phyloP scores from a whole-genome alignment of 2,329 filamentous ascomycete species.

The Apiospora pterosperma region DNA sequence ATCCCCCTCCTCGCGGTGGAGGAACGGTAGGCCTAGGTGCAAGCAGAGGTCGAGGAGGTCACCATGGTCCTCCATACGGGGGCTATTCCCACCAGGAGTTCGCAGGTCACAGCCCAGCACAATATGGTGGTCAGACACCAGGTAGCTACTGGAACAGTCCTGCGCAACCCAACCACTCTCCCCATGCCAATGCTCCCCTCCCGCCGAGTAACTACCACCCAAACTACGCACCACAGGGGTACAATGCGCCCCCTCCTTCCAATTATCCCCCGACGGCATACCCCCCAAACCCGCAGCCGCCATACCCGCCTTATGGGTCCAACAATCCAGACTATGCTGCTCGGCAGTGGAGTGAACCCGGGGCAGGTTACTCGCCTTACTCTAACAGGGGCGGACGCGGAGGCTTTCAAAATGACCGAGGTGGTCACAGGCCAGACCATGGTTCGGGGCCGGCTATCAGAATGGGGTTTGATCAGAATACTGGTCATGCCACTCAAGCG shows the following conservation, averaged over 20 bases:
- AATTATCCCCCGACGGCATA: conserved; percentile 38
- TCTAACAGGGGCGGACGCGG: conserved; percentile 37
- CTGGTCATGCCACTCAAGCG: conserved; percentile 26
- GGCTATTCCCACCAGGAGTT: conserved; percentile 25
- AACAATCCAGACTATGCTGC: conserved; percentile 34
- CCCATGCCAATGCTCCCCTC: conserved; percentile 36
- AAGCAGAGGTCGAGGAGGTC: conserved; percentile 12
- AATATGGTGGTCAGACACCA: conserved; percentile 23
- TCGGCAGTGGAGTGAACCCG: conserved; percentile 40
- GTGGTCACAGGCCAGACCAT: conserved; percentile 30
- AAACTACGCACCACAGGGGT: conserved; percentile 55
- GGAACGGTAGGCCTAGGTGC: conserved; percentile 14
- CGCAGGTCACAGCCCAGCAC: conserved; percentile 11
- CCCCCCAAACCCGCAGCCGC: conserved; percentile 19
- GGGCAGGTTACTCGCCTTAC: conserved; percentile 25
- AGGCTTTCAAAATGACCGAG: conserved; percentile 42
- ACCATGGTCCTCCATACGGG: conserved; percentile 20
- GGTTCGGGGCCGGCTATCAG: conserved; percentile 29
- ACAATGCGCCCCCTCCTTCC: conserved; percentile 34
- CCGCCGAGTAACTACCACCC: conserved; percentile 45
- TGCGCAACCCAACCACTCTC: conserved; percentile 22
- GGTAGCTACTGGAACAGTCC: conserved; percentile 27
- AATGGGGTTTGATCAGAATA: conserved; percentile 25
- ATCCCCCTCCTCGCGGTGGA: conserved; percentile 18
- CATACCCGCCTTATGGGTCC: conserved; percentile 39